Conservation (phyloP, 1,284 basidiomycete genomes). For the Fistulinella staudtii region DNA sequence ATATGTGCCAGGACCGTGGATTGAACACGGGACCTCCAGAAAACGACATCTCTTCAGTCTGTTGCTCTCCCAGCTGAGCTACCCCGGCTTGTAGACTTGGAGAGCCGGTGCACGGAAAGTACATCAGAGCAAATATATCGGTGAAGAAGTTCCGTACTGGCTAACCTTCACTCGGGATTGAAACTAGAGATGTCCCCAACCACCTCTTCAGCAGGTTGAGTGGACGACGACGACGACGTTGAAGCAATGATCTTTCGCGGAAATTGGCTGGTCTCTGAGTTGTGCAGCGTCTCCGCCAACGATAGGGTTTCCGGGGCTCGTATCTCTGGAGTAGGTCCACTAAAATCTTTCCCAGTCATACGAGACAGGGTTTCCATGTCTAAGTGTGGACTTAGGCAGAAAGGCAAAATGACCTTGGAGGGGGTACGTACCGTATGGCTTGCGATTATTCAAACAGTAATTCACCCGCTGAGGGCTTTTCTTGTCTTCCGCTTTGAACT, state of each 20-base stretch:
- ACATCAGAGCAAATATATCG: too few species aligned
- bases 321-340: conserved; percentile 72
- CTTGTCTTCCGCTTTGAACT: conserved; percentile 87
- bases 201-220: conserved; percentile 26
- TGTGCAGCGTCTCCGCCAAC: conserved; percentile 20
- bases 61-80: conserved; percentile 80
- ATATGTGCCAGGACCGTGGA: conserved; percentile 52
- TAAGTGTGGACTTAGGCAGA: conserved; percentile 24
- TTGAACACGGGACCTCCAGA: conserved; percentile 59
- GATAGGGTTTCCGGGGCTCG: conserved; percentile 41
- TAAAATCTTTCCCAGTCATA: conserved; percentile 79
- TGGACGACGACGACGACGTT: conserved; percentile 6
- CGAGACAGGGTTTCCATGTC: conserved; percentile 67
- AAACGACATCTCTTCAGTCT: conserved; percentile 54
- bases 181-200: conserved; percentile 31
- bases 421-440: conserved; percentile 58
- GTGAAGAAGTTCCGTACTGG: too few species aligned
- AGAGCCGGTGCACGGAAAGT: not conserved
- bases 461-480: conserved; percentile 68
- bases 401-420: not conserved
- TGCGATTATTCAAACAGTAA: conserved; percentile 60
- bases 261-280: not conserved
- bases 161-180: conserved; percentile 14
- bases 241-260: not conserved
- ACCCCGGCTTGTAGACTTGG: conserved; percentile 37